Conservation (phyloP, 371 early-diverging fungal genomes). For the Lichtheimia corymbifera region DNA sequence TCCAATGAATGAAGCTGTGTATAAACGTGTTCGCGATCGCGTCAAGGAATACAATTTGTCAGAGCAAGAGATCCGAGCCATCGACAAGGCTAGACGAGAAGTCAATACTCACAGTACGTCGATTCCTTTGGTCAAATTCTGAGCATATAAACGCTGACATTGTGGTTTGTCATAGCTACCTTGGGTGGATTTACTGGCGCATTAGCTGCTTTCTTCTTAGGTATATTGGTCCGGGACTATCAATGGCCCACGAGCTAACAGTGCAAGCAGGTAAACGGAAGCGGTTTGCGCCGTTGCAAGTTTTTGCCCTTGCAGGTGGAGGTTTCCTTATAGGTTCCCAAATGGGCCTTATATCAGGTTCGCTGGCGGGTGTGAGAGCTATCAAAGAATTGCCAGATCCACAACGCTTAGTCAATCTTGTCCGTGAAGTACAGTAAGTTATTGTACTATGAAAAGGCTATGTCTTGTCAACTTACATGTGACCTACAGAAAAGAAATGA, state of each 20-base stretch:
- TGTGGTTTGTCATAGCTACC: conserved; percentile 22
- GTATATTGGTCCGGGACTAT: conserved; percentile 6
- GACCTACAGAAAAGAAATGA: conserved; percentile 19
- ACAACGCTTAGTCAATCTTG: conserved; percentile 38
- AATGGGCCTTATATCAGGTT: conserved; percentile 48
- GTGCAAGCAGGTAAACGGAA: conserved; percentile 25
- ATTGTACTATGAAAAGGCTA: background rate
- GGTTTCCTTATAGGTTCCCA: conserved; percentile 50
- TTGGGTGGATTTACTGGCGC: conserved; percentile 42
- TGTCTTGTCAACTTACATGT: background rate
- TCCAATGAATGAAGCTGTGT: conserved; percentile 35
- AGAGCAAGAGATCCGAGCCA: conserved; percentile 43
- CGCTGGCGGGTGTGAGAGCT: conserved; percentile 38
- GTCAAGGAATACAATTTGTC: conserved; percentile 43
- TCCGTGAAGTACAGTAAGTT: conserved; percentile 49
- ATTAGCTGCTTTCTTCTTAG: conserved; percentile 28
- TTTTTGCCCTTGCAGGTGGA: conserved; percentile 36
- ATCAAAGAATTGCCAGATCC: conserved; percentile 44
- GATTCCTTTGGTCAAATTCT: background rate
- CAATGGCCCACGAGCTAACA: background rate
- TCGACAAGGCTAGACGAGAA: conserved; percentile 42
- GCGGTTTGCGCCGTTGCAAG: conserved; percentile 34
- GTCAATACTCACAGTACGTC: conserved; percentile 39
- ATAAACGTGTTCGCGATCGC: conserved; percentile 38
- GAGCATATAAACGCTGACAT: background rate